Conservation (phyloP, 2,329 filamentous ascomycete genomes). For the Aspergillus viridinutans region DNA sequence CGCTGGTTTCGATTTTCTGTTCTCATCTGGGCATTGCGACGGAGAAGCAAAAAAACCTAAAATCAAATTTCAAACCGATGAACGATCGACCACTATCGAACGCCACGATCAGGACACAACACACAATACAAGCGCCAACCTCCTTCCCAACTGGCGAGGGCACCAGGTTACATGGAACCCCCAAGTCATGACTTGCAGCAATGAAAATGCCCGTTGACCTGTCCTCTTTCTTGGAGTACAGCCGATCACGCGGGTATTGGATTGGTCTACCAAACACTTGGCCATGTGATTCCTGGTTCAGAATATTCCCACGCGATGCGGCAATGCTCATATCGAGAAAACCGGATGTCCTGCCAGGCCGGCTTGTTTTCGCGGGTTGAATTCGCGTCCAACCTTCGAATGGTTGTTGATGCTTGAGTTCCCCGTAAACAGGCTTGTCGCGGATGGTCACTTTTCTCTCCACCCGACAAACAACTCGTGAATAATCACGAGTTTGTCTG, state of each 20-base stretch:
- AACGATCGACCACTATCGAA: slow-evolving; percentile 4
- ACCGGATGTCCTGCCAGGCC: not conserved
- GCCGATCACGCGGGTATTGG: slow-evolving; percentile 19
- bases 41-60: slow-evolving; percentile 12
- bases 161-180: slow-evolving; percentile 27
- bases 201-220: slow-evolving; percentile 30
- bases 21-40: slow-evolving; percentile 5
- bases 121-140: slow-evolving; percentile 6
- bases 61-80: not conserved
- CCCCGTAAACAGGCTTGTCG: slow-evolving; percentile 16
- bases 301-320: slow-evolving; percentile 14
- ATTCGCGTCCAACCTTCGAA: slow-evolving; percentile 29
- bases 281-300: slow-evolving; percentile 28
- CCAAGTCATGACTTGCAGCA: slow-evolving; percentile 41
- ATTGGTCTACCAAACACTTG: slow-evolving; percentile 38
- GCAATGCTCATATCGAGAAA: not conserved
- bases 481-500: slow-evolving; percentile 14
- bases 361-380: slow-evolving; percentile 26
- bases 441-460: not conserved
- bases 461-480: not conserved
- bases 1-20: not conserved
- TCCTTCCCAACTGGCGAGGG: slow-evolving; percentile 12
- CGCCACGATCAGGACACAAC: slow-evolving; percentile 10
- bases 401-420: slow-evolving; percentile 35
- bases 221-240: slow-evolving; percentile 1